Conservation (phyloP, 2,329 filamentous ascomycete species). For the Aspergillus unguis region DNA sequence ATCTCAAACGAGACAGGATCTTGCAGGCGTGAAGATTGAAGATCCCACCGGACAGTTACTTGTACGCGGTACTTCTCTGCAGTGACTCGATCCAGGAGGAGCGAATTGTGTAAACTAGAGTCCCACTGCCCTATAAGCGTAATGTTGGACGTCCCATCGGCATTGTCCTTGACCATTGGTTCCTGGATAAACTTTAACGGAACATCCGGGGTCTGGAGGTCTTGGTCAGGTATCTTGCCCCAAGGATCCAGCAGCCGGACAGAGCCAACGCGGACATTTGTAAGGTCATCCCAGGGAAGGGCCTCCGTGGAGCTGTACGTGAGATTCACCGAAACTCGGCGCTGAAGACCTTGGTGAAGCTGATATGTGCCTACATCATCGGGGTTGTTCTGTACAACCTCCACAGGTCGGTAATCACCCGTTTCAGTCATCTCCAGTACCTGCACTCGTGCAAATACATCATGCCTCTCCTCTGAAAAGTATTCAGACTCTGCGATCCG, state of each 20-base stretch:
- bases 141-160: slow-evolving; percentile 84
- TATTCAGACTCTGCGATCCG: slow-evolving; percentile 90
- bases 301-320: slow-evolving; percentile 86
- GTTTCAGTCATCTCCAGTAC: slow-evolving; percentile 88
- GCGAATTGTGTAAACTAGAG: slow-evolving; percentile 83
- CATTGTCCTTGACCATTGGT: slow-evolving; percentile 77
- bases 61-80: slow-evolving; percentile 91
- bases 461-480: slow-evolving; percentile 88
- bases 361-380: slow-evolving; percentile 90
- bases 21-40: slow-evolving; percentile 77
- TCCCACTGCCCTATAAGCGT: slow-evolving; percentile 94
- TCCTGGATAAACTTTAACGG: slow-evolving; percentile 71
- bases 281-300: slow-evolving; percentile 83
- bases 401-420: slow-evolving; percentile 86
- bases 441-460: slow-evolving; percentile 83
- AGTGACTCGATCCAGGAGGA: slow-evolving; percentile 90
- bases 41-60: slow-evolving; percentile 81
- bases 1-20: slow-evolving; percentile 84
- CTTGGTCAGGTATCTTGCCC: slow-evolving; percentile 79
- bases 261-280: slow-evolving; percentile 70
- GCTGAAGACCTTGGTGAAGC: slow-evolving; percentile 88
- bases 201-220: slow-evolving; percentile 68
- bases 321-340: slow-evolving; percentile 81
- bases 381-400: slow-evolving; percentile 81
- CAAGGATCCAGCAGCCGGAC: slow-evolving; percentile 79